Base-by-base conservation (phyloP, 2,329 filamentous ascomycete genomes). In the Cordyceps pruinosa region DNA sequence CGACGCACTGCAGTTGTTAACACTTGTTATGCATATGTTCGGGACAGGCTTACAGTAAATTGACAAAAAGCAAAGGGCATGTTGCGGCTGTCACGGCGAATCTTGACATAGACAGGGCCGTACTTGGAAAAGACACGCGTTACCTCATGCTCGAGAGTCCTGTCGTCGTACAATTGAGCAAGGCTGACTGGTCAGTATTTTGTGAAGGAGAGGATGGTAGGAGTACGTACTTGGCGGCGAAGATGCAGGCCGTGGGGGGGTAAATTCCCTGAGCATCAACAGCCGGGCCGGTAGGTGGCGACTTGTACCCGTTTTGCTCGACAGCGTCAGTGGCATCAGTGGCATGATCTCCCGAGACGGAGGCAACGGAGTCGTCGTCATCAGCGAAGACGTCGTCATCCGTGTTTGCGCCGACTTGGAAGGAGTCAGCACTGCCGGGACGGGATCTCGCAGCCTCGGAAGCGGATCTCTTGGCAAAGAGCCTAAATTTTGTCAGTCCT, bases 41-140 rank as follows among this genome's bases (percentile, higher is more conserved):
- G 23, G 32, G 37, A 9, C 30, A 2, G 37, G 70, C 79, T 73
- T 65, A 84, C 83, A 2, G 80, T 84, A 63, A 75, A 87, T 63
- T 87, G 84, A 23, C 77, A 78, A 62, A 87, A 87, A 0, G 83
- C 83, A 64, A 83, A 85, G 0, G 84, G 84, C 80, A 86, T 85
- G 39, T 79, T 73, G 15, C 69, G 69, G 12, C 58, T 60, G 62
- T 86, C 83, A 19, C 84, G 79, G 37, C 82, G 80, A 58, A 87
- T 83, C 72, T 87, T 86, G 60, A 85, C 78, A 60, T 76, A 86
- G 25, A 83, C 80, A 0, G 72, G 73, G 6, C 84, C 84, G 62
- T 73, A 86, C 17, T 72, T 65, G 19, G 73, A 70, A 66, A 87
- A 86, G 19, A 72, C 68, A 7, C 74, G 69, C 4, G 76, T 80